Conservation (phyloP, 805 yeast species). For the Candida ovalis region DNA sequence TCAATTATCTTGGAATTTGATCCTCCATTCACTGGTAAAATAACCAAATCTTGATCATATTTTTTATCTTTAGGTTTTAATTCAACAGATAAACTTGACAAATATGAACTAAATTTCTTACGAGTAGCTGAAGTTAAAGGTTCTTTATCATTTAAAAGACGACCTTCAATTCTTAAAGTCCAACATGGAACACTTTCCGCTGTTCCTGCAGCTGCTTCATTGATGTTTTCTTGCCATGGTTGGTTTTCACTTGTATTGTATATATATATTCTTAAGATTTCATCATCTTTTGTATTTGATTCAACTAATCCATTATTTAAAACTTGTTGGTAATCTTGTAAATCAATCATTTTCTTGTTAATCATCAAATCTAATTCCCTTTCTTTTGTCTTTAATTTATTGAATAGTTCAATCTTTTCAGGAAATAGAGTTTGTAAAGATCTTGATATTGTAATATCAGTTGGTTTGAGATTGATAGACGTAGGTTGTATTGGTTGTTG, state of each 20-base stretch:
- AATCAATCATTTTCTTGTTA: slow-evolving; percentile 78
- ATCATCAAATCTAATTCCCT: slow-evolving; percentile 73
- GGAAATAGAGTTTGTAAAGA: slow-evolving; percentile 30
- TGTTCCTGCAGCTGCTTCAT: slow-evolving; percentile 12
- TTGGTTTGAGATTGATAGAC: slow-evolving; percentile 32
- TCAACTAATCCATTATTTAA: slow-evolving; percentile 39
- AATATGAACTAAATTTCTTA: slow-evolving; percentile 70
- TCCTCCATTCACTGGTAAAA: slow-evolving; percentile 26
- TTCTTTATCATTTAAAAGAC: slow-evolving; percentile 49
- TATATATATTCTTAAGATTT: slow-evolving; percentile 71
- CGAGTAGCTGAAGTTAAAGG: slow-evolving; percentile 45
- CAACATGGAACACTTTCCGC: slow-evolving; percentile 46
- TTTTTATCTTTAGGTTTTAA: slow-evolving; percentile 35
- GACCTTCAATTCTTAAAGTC: slow-evolving; percentile 88
- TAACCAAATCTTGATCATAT: slow-evolving; percentile 17
- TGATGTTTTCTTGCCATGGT: slow-evolving; percentile 64
- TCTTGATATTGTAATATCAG: slow-evolving; percentile 31
- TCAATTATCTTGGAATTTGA: slow-evolving; percentile 55
- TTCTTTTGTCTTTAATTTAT: slow-evolving; percentile 77
- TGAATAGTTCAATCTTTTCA: slow-evolving; percentile 60
- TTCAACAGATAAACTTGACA: slow-evolving; percentile 84
- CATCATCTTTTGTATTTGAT: slow-evolving; percentile 44
- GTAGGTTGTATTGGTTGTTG: slow-evolving; percentile 19
- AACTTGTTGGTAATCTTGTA: slow-evolving; percentile 63
- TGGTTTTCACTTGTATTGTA: slow-evolving; percentile 83